Percentiles rank a stretch among this genome's conserved stretches.
phyloP scores from a whole-genome alignment of 2,329 filamentous ascomycete species.

The Amphichorda felina region DNA sequence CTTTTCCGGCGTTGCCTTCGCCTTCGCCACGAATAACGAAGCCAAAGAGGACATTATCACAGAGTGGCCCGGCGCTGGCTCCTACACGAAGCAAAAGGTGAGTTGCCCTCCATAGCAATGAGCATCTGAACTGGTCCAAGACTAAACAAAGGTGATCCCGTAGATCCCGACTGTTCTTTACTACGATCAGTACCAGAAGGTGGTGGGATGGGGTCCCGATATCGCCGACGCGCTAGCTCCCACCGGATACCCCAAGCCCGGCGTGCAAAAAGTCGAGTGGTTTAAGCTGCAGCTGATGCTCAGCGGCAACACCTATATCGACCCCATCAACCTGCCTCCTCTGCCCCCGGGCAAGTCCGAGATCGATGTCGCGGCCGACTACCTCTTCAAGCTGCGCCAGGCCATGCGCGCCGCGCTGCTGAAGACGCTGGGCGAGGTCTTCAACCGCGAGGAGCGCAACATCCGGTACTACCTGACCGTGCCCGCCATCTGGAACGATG shows the following conservation, averaged over 20 bases:
- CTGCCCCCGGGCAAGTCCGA: slow-evolving; percentile 96
- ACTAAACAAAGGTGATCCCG: slow-evolving; percentile 6
- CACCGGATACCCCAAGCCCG: slow-evolving; percentile 93
- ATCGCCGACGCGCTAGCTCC: slow-evolving; percentile 94
- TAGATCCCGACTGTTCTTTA: slow-evolving; percentile 98
- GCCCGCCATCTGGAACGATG: slow-evolving; percentile 99
- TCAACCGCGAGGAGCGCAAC: slow-evolving; percentile 95
- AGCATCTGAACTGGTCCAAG: neutral
- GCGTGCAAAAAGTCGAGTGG: slow-evolving; percentile 98
- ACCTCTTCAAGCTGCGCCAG: slow-evolving; percentile 94
- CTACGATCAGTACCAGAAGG: slow-evolving; percentile 98
- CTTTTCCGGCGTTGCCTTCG: slow-evolving; percentile 94
- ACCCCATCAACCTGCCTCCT: slow-evolving; percentile 95
- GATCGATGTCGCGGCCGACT: slow-evolving; percentile 98
- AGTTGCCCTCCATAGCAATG: slow-evolving; percentile 5
- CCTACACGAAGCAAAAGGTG: slow-evolving; percentile 98
- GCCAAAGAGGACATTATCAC: slow-evolving; percentile 98
- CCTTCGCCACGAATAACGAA: slow-evolving; percentile 94
- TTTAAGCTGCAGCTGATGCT: slow-evolving; percentile 99
- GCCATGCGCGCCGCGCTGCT: slow-evolving; percentile 93
- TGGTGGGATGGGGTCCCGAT: slow-evolving; percentile 98
- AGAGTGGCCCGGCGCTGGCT: slow-evolving; percentile 96
- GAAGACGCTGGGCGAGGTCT: slow-evolving; percentile 94
- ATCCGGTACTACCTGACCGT: slow-evolving; percentile 97
- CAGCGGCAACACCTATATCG: slow-evolving; percentile 97